These are phyloP conservation scores for Hirsutella minnesotensis DNA, from an alignment of 2,329 filamentous ascomycete species.

Conservation along the genomic window DNA sequence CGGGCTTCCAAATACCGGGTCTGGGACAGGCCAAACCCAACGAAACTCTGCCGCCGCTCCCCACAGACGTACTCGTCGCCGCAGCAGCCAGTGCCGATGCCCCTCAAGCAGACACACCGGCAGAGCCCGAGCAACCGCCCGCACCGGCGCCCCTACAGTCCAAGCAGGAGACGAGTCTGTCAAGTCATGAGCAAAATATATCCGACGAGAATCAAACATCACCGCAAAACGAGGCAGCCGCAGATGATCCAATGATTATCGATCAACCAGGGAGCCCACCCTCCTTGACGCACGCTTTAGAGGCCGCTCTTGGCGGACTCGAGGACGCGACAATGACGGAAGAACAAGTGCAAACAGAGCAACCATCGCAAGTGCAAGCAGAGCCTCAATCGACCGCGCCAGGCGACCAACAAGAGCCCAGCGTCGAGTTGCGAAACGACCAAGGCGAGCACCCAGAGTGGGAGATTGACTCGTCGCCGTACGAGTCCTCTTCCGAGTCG, in stretches of 20 bases:
- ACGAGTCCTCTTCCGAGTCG: constrained; percentile 53
- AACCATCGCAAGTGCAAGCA: neutral
- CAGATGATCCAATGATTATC: constrained; percentile 23
- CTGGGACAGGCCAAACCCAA: constrained; percentile 30
- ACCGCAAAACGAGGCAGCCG: neutral
- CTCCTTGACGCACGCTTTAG: constrained; percentile 29
- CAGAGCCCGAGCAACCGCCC: constrained; percentile 1
- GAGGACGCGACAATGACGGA: constrained; percentile 6
- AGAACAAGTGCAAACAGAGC: constrained; percentile 4
- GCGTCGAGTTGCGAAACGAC: constrained; percentile 16
- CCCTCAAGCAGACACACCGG: constrained; percentile 2
- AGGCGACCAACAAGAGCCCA: constrained; percentile 4
- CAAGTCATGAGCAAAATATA: too few species aligned
- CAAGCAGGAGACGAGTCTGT: neutral
- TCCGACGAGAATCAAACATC: neutral
- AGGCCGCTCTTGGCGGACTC: constrained; percentile 30
- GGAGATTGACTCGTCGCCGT: constrained; percentile 70
- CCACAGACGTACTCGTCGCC: constrained; percentile 17
- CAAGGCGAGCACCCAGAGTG: constrained; percentile 56
- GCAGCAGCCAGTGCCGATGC: constrained; percentile 13
- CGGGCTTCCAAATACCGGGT: constrained; percentile 31
- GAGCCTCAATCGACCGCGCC: neutral
- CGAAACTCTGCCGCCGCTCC: constrained; percentile 26
- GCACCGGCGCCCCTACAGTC: neutral
- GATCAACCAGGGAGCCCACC: constrained; percentile 23